A percentile compares a stretch with the other conserved stretches of the same genome.
Conservation (phyloP, 176 grass and related monocot species). For the Musa beccarii region DNA sequence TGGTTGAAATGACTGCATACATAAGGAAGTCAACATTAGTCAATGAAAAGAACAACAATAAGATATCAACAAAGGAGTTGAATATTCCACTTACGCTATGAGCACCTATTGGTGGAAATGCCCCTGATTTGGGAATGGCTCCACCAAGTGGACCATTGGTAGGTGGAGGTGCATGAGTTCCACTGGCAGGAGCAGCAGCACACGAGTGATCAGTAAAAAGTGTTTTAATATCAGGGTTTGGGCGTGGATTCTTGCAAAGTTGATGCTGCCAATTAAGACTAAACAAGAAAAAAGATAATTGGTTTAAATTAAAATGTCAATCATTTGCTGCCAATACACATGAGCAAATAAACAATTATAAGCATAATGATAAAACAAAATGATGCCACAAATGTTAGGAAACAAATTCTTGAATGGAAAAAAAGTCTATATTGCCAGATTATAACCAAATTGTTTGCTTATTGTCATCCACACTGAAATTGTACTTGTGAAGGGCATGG, state of each 20-base stretch:
- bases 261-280: conserved; percentile 99
- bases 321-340: too few relatives aligned
- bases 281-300: conserved; percentile 9
- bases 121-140: conserved; percentile 80
- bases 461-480: too few relatives aligned
- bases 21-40: conserved; percentile 8
- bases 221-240: conserved; percentile 99
- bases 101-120: conserved; percentile 81
- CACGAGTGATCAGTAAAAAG: conserved; percentile 97
- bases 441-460: neutral
- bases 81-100: conserved; percentile 55
- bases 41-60: neutral
- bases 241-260: conserved; percentile 97
- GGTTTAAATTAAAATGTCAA: too few relatives aligned
- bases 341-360: too few relatives aligned
- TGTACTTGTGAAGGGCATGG: too few relatives aligned
- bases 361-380: too few relatives aligned
- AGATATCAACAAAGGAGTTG: neutral
- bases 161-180: conserved; percentile 66
- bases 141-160: conserved; percentile 87
- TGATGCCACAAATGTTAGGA: too few relatives aligned
- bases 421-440: too few relatives aligned
- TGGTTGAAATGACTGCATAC: conserved; percentile 77
- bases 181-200: conserved; percentile 63
- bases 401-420: too few relatives aligned